These are phyloP conservation scores for Fusarium sororula DNA, from an alignment of 2,329 filamentous ascomycete genomes.

Conservation along the genomic window DNA sequence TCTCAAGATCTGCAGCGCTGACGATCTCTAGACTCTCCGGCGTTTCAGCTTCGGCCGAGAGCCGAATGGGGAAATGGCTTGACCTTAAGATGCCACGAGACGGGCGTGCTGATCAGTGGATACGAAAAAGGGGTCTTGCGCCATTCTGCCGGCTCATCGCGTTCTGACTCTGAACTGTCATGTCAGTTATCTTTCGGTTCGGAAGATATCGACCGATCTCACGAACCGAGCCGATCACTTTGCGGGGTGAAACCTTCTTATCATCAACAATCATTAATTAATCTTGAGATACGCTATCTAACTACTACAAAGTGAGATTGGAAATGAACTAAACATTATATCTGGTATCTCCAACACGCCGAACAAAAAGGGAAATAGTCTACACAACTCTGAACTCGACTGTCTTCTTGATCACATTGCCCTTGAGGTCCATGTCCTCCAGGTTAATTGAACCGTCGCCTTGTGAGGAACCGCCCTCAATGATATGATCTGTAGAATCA, in stretches of 20 bases:
- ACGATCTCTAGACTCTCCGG: not conserved
- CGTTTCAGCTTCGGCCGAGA: not conserved
- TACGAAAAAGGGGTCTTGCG: not conserved
- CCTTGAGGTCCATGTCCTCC: slow-evolving; percentile 31
- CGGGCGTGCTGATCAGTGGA: not conserved
- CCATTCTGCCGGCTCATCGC: not conserved
- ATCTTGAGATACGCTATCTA: not conserved
- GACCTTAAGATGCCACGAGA: no score
- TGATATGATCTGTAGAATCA: slow-evolving; percentile 30
- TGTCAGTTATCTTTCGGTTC: not conserved
- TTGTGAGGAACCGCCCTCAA: slow-evolving; percentile 17
- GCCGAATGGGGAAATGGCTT: not conserved
- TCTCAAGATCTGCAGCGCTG: not conserved
- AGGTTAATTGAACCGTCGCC: slow-evolving; percentile 21
- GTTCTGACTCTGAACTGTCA: not conserved
- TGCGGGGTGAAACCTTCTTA: no score
- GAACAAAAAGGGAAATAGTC: not conserved
- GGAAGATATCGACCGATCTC: not conserved
- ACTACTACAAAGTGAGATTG: not conserved
- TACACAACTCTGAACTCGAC: slow-evolving; percentile 30
- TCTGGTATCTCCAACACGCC: not conserved
- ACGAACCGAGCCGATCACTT: not conserved
- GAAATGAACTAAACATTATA: not conserved
- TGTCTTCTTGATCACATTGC: slow-evolving; percentile 33
- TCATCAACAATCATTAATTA: not conserved